Conservation (phyloP, 495 filamentous ascomycete species). For the Penicillium odoratum region DNA sequence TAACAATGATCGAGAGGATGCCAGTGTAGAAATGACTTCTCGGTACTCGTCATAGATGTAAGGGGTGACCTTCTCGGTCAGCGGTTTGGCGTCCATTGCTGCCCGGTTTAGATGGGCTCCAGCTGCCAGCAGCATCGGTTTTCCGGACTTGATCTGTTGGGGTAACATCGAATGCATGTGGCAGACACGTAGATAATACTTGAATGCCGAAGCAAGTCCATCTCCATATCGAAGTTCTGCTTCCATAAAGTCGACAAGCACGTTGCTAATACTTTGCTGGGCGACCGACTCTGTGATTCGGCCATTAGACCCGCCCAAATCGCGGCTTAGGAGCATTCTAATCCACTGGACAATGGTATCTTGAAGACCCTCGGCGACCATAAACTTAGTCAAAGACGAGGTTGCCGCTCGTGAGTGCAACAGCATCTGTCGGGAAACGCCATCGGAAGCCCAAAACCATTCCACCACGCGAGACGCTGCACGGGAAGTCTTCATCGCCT, state of each 20-base stretch:
- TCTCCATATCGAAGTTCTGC: constrained; percentile 38
- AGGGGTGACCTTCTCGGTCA: constrained; percentile 19
- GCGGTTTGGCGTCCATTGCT: constrained; percentile 21
- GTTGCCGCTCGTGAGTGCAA: constrained; percentile 26
- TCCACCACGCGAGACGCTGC: constrained; percentile 35
- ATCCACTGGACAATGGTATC: constrained; percentile 35
- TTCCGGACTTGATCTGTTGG: constrained; percentile 9
- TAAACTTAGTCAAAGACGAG: constrained; percentile 34
- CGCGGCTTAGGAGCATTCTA: constrained; percentile 29
- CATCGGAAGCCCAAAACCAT: constrained; percentile 46
- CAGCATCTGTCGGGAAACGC: constrained; percentile 24
- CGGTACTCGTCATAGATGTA: constrained; percentile 36
- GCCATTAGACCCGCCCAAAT: constrained; percentile 31
- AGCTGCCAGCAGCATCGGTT: constrained; percentile 25
- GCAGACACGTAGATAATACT: constrained; percentile 30
- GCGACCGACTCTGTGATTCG: constrained; percentile 22
- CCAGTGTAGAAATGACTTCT: constrained; percentile 23
- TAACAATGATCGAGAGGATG: constrained; percentile 25
- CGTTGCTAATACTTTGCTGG: constrained; percentile 23
- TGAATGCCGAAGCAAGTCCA: constrained; percentile 33
- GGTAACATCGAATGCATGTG: constrained; percentile 21
- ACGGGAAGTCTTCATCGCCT: constrained; percentile 35
- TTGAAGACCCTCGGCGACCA: constrained; percentile 43
- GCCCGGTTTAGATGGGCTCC: constrained; percentile 28
- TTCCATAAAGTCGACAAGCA: constrained; percentile 33